A percentile compares a stretch with the other conserved stretches of the same genome.
These are phyloP conservation scores for Myrmaecium sp. DNA, from an alignment of 2,329 filamentous ascomycete genomes.

Conservation along the genomic window DNA sequence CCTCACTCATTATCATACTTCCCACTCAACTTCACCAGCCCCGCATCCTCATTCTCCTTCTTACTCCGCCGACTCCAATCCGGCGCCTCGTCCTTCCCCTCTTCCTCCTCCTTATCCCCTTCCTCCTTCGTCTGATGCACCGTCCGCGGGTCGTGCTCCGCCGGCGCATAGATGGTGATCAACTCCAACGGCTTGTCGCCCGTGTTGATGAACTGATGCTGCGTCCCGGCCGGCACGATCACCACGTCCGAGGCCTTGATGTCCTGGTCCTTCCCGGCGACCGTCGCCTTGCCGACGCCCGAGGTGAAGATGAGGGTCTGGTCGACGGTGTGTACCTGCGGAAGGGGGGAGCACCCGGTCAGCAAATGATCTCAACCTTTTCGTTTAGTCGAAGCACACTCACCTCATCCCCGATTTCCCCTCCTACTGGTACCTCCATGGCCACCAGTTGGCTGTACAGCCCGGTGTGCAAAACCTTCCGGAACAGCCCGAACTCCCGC, in stretches of 20 bases:
- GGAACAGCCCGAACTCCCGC: conserved; percentile 40
- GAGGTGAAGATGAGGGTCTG: conserved; percentile 49
- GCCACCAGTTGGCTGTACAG: conserved; percentile 45
- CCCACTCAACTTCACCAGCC: conserved; percentile 31
- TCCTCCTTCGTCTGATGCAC: conserved; percentile 48
- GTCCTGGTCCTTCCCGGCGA: conserved; percentile 40
- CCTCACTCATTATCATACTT: conserved; percentile 9
- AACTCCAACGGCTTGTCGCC: conserved; percentile 42
- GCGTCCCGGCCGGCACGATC: conserved; percentile 46
- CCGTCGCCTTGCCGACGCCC: conserved; percentile 39
- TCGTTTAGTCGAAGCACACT: conserved; percentile 1
- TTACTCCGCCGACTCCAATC: conserved; percentile 41
- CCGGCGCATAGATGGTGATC: conserved; percentile 46
- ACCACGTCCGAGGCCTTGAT: conserved; percentile 40
- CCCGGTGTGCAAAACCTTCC: conserved; percentile 45
- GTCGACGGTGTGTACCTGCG: conserved; percentile 39
- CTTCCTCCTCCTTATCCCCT: conserved; percentile 44
- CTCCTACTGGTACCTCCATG: conserved; percentile 46
- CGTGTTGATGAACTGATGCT: conserved; percentile 48
- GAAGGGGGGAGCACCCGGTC: background rate
- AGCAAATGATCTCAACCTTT: background rate
- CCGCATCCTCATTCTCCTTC: conserved; percentile 38
- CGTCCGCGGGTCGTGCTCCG: conserved; percentile 41
- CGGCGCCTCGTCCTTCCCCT: conserved; percentile 42
- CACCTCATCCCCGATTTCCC: conserved; percentile 51